A percentile compares a stretch with the other conserved stretches of the same genome.
phyloP scores from a whole-genome alignment of 257 asterid genomes.

The Primulina eburnea region DNA sequence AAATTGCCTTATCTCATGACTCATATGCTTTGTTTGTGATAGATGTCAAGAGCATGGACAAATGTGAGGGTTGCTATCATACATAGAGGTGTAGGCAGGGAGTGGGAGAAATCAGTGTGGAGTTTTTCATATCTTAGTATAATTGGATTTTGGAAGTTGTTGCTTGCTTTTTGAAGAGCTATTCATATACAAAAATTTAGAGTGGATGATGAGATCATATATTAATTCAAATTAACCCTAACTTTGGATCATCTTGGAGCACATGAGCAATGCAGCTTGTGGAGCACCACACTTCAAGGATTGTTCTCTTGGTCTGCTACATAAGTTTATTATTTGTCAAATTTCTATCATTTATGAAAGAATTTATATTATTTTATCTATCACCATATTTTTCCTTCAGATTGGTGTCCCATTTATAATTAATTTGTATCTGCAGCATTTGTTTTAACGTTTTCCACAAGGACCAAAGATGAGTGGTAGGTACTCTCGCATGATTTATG shows the following conservation, averaged over 20 bases:
- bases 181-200: conserved; percentile 68
- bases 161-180: conserved; percentile 83
- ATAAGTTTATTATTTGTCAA: conserved; percentile 45
- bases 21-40: conserved; percentile 82
- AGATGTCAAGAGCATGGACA: conserved; percentile 98
- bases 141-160: conserved; percentile 61
- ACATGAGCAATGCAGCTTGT: conserved; percentile 92
- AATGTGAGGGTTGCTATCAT: conserved; percentile 92
- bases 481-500: conserved; percentile 88
- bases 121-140: conserved; percentile 64
- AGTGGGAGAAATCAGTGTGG: conserved; percentile 94
- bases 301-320: conserved; percentile 99
- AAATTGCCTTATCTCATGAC: conserved; percentile 72
- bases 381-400: conserved; percentile 11
- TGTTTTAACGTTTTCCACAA: conserved; percentile 34
- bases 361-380: conserved; percentile 27
- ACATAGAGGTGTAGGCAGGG: conserved; percentile 96
- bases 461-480: conserved; percentile 85
- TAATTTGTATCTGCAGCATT: conserved; percentile 34
- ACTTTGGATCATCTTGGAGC: conserved; percentile 97
- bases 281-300: conserved; percentile 97
- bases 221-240: conserved; percentile 55
- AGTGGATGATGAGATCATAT: conserved; percentile 78
- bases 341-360: conserved; percentile 30
- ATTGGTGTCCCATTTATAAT: conserved; percentile 23